Base-by-base conservation (phyloP, 176 grass and related monocot genomes). In the Oryza coarctata region DNA sequence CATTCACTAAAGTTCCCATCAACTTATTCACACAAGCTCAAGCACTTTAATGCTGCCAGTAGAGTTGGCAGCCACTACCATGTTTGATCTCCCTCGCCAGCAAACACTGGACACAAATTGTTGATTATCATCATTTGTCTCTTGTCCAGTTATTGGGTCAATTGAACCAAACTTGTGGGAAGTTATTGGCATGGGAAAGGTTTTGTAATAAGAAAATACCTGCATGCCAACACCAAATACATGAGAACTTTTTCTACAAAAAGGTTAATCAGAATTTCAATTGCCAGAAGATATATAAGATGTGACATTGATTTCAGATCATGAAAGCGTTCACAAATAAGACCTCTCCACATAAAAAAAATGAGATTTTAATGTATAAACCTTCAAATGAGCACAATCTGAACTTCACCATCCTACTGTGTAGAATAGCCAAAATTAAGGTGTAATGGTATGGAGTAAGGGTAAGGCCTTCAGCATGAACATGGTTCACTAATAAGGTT, bases 101-200 rank as follows among this genome's bases (percentile, higher is more conserved):
- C 93, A 95, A 65, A 99, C 91, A 57, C 91, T 96, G 4, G 97
- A 99, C 57, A 99, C 93, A 80, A 99, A 99, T 34, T 91, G 97
- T 9, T 90, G 84, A 61, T 83, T 91, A 74, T 94, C 89, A 47
- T 94, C 91, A 29, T 85, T 92, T 44, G 89, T 96, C 66, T 94
- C 97, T 92, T 92, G 91, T 68, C 87, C 97, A 2, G 97, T 96
- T 64, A 94, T 92, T 40, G 93, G 97, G 33, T 99, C 93, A 5
- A 96, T 83, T 4, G 87, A 94, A 45, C 97, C 97, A 58, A 99
- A 99, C 76, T 94, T 96, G 61, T 99, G 97, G 34, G 89, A 92
- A 69, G 91, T 90, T 77, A 99, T 94, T 78, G 97, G 97, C 97
- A 94, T 99, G 34, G 97, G 91, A 90, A 99, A 99, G 71, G 87